Evolutionary conservation across 352 stramenopile genomes (phyloP).

Genomic region (Thalassiosira pacifica): DNA sequence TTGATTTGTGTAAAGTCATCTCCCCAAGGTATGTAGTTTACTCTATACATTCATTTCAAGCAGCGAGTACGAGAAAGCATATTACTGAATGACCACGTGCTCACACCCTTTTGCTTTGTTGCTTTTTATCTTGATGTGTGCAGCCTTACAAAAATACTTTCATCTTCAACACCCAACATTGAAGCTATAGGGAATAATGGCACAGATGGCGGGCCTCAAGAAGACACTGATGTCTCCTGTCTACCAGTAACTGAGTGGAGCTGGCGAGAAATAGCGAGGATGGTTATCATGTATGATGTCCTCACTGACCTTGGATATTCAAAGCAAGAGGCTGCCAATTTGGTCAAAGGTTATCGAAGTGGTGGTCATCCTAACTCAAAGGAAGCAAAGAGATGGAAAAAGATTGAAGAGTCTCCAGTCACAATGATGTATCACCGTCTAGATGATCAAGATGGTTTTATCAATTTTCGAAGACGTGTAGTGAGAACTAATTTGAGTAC

Average conservation of each 20-base stretch:
- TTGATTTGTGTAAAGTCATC: constrained; percentile 82
- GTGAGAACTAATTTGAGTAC: constrained; percentile 61
- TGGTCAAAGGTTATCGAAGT: constrained; percentile 84
- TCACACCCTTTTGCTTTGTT: background rate
- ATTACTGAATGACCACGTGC: background rate
- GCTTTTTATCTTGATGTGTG: background rate
- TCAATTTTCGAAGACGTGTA: constrained; percentile 53
- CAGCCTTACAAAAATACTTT: constrained; percentile 67
- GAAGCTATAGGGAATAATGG: constrained; percentile 54
- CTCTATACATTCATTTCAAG: background rate
- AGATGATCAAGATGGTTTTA: constrained; percentile 43
- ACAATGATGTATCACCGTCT: constrained; percentile 71
- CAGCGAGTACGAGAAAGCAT: background rate
- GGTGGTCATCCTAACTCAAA: constrained; percentile 88
- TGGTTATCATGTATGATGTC: constrained; percentile 82
- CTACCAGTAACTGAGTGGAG: constrained; percentile 83
- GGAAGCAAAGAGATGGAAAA: constrained; percentile 82
- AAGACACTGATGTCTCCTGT: constrained; percentile 51
- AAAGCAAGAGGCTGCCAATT: constrained; percentile 80
- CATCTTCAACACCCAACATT: constrained; percentile 45
- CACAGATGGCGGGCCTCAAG: constrained; percentile 46
- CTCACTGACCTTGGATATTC: constrained; percentile 82
- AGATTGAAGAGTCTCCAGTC: constrained; percentile 83
- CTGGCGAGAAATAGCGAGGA: constrained; percentile 86
- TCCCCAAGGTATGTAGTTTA: constrained; percentile 48